Base-by-base conservation (phyloP, 495 filamentous ascomycete species). In the Hypoxylon lenormandii region DNA sequence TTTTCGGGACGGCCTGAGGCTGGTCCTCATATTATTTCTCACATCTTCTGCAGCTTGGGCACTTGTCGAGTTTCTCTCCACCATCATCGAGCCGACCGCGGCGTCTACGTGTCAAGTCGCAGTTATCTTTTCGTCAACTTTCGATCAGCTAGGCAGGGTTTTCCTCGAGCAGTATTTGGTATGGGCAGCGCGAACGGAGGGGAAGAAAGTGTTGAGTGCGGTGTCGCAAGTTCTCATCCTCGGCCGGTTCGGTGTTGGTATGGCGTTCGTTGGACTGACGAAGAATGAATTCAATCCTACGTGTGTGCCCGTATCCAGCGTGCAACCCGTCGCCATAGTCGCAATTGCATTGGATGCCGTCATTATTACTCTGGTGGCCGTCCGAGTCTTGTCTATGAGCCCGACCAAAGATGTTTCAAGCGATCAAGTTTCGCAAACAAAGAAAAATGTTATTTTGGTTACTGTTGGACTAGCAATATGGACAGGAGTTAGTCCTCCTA, bases 1-100 rank as follows among this genome's bases (percentile, higher is more conserved):
- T 50, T 81, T 85, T 70, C 75, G 80, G 79, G 84, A 87, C 81
- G 81, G 84, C 82, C 81, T 79, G 84, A 87, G 84, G 84, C 84
- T 87, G 84, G 84, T 82, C 84, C 84, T 87, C 84, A 71, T 83
- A 69, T 64, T 79, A 50, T 87, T 87, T 72, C 77, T 86, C 60
- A 50, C 79, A 8, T 81, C 80, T 60, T 76, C 80, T 26, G 80
- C 81, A 50, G 77, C 83, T 75, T 87, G 84, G 84, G 83, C 82
- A 43, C 72, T 80, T 18, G 64, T 80, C 70, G 80, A 81, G 56
- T 86, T 87, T 58, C 70, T 82, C 50, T 70, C 80, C 0, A 76
- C 82, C 19, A 69, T 85, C 21, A 76, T 87, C 70, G 73, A 83
- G 30, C 60, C 77, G 8, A 76, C 73, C 11, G 77, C 80, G 4